Base-by-base conservation (phyloP, 1,139 yeast species). In the Pichia sp. region DNA sequence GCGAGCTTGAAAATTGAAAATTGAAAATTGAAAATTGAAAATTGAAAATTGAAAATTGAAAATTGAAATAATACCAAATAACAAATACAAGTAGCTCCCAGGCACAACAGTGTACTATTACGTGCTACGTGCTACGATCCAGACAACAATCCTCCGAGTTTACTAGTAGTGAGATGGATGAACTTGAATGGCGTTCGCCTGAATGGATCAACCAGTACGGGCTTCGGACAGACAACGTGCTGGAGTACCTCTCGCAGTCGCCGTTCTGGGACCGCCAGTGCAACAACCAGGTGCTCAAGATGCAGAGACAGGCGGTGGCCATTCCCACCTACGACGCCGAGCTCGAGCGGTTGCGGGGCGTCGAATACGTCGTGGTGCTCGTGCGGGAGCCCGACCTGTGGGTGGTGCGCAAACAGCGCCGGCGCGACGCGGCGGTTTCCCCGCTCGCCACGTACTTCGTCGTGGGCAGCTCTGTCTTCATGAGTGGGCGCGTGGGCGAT, bases 181-280 rank as follows among this genome's bases (percentile, higher is more conserved):
- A 93, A 65, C 77, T 93, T 49, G 98, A 91, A 68, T 93, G 99
- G 99, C 82, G 91, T 59, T 86, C 95, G 8, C 99, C 99, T 0
- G 99, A 93, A 68, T 93, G 96, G 91, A 89, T 93, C 59, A 96
- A 89, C 66, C 81, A 84, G 54, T 81, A 84, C 65, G 96, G 96
- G 0, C 77, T 93, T 29, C 78, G 90, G 50, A 86, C 96, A 0
- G 95, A 85, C 51, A 93, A 91, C 64, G 96, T 93, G 1, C 75
- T 93, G 22, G 99, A 93, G 58, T 93, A 93, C 69, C 90, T 95
- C 66, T 75, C 96, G 5, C 87, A 88, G 60, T 87, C 96, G 5
- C 99, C 99, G 2, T 95, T 93, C 69, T 93, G 87, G 67, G 98
- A 93, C 67, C 79, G 97, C 60, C 83, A 96, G 0, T 87, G 97